Evolutionary conservation across 2,329 filamentous ascomycete genomes (phyloP), one percentile per base, ranked within the genome.

Genomic region (Nemania bipapillata): DNA sequence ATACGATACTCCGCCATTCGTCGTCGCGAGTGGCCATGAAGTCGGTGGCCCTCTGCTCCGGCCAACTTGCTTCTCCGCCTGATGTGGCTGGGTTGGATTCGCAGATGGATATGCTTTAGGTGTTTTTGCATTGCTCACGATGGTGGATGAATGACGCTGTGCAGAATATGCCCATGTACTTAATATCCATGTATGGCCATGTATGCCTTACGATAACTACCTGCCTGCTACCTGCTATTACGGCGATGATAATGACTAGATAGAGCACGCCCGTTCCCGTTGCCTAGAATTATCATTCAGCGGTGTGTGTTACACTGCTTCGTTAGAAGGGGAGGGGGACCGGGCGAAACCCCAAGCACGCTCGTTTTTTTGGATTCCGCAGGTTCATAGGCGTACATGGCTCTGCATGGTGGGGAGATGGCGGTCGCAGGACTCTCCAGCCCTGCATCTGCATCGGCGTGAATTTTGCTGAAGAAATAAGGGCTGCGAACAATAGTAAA

Each of bases 221-320:
- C n/a, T n/a, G n/a, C n/a, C n/a, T n/a, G n/a, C n/a, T n/a, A n/a
- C n/a, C n/a, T 50, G 50, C 52, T 59, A 60, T 59, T 58, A 62
- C 30, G 12, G 62, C 45, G 30, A 62, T 54, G 57, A 20, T 32
- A 47, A 50, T 56, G 32, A 26, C 37, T 20, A 56, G 67, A 60
- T 20, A 56, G 67, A 60, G 37, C 32, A 49, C 37, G 42, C 37
- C 57, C 37, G 56, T 40, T 59, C 30, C 61, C 52, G 56, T 30
- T 63, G 63, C 54, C 59, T 37, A 53, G 53, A 57, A 40, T 55
- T 12, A 60, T 47, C 24, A 45, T 37, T 37, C 62, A 47, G 66
- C 59, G 69, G 69, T 71, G 68, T 70, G 66, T 65, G 66, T 66
- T 64, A 64, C 69, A 71, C 69, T 58, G 63, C 66, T 66, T 58